Base-by-base conservation (phyloP, 2,329 filamentous ascomycete genomes). In the Botryotinia convoluta region DNA sequence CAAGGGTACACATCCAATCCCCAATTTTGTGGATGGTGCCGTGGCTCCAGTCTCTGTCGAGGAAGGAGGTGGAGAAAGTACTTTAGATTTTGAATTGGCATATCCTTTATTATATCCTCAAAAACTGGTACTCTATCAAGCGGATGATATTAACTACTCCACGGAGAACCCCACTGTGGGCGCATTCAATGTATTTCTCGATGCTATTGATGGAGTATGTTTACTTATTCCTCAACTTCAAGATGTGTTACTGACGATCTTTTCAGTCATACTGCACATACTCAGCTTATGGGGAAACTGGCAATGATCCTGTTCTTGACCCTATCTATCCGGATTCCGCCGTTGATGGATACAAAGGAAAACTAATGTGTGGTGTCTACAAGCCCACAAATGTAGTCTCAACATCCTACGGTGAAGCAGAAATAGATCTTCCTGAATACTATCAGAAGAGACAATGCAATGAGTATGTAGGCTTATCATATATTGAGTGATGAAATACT, bases 361-460 rank as follows among this genome's bases (percentile, higher is more conserved):
- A 81, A 73, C 79, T 83, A 7, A 82, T 85, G 75, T 87, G 85
- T 73, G 85, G 85, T 12, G 82, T 85, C 32, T 87, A 85, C 81
- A 82, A 85, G 76, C 77, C 76, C 35, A 76, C 77, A 42, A 77
- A 77, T 59, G 75, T 77, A 35, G 85, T 88, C 75, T 84, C 83
- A 57, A 85, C 89, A 75, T 86, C 84, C 22, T 88, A 88, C 77
- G 86, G 86, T 57, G 84, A 84, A 63, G 83, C 84, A 51, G 88
- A 90, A 79, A 81, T 82, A 22, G 84, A 86, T 51, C 81, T 89
- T n/a, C 87, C 87, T 0, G 80, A 83, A 14, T 83, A 82, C 74
- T 90, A 90, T 79, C 85, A 87, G 77, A 81, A 86, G 75, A 83
- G 85, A 9, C 85, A 86, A 79, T 86, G 85, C 79, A 79, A 80